Evolutionary conservation across 345 rosid genomes (phyloP).

Genomic region (Cardamine chenopodiifolia): DNA sequence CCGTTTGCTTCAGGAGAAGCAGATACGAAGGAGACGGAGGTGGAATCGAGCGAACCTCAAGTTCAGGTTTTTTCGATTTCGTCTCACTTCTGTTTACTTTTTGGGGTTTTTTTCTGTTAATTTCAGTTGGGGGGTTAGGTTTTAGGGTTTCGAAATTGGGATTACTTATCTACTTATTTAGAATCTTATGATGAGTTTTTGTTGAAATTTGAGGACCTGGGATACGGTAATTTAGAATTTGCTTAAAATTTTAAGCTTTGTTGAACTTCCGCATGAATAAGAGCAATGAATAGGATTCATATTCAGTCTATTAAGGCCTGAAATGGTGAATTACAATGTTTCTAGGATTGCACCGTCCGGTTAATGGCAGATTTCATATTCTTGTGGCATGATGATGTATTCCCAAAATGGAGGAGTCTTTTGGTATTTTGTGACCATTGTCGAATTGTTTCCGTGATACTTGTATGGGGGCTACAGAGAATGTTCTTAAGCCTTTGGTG

Average conservation of each 20-base stretch:
- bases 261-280: background rate
- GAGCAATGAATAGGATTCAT: background rate
- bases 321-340: background rate
- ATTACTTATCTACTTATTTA: background rate
- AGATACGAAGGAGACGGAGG: constrained; percentile 56
- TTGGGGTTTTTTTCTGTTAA: background rate
- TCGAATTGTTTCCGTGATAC: background rate
- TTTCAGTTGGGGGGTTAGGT: background rate
- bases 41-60: constrained; percentile 57
- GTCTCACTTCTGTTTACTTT: background rate
- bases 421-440: background rate
- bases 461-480: background rate
- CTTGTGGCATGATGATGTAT: constrained; percentile 13
- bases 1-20: constrained; percentile 73
- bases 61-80: constrained; percentile 54
- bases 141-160: constrained; percentile 14
- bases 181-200: background rate
- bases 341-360: background rate
- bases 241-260: constrained; percentile 20
- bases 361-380: background rate
- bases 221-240: background rate
- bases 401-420: background rate
- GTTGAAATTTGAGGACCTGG: constrained; percentile 2
- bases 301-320: background rate
- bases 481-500: background rate